Evolutionary conservation across 2,329 filamentous ascomycete species (phyloP).

Genomic region (Colletotrichum sp.): DNA sequence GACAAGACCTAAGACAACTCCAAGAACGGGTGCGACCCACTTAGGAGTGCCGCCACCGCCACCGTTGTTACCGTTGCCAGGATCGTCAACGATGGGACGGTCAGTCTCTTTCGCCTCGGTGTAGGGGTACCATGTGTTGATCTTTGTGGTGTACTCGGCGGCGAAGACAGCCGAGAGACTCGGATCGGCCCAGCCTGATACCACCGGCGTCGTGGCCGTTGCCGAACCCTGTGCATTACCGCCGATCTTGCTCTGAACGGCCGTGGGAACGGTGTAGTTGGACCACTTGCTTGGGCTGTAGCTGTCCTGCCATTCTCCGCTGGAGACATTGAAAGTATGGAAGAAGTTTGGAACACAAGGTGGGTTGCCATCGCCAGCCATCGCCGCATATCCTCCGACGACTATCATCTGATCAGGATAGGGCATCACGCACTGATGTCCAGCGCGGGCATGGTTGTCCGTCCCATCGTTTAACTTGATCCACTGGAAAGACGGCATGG

Average conservation of each 20-base stretch:
- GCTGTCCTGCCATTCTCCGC: slow-evolving; percentile 69
- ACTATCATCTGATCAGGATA: slow-evolving; percentile 85
- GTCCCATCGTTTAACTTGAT: slow-evolving; percentile 55
- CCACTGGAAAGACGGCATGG: slow-evolving; percentile 83
- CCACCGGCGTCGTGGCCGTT: slow-evolving; percentile 68
- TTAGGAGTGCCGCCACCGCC: slow-evolving; percentile 49
- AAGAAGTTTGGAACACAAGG: slow-evolving; percentile 58
- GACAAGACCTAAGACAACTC: slow-evolving; percentile 65
- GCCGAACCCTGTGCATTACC: slow-evolving; percentile 71
- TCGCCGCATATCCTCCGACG: slow-evolving; percentile 66
- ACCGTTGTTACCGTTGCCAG: slow-evolving; percentile 17
- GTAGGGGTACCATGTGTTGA: slow-evolving; percentile 68
- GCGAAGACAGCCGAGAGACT: slow-evolving; percentile 59
- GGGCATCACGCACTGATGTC: slow-evolving; percentile 76
- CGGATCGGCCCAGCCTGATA: slow-evolving; percentile 58
- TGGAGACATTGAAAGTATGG: slow-evolving; percentile 76
- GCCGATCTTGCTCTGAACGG: slow-evolving; percentile 70
- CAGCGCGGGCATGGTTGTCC: slow-evolving; percentile 64
- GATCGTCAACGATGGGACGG: slow-evolving; percentile 18
- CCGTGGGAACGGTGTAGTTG: slow-evolving; percentile 72
- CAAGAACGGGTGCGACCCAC: slow-evolving; percentile 67
- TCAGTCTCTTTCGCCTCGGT: slow-evolving; percentile 33
- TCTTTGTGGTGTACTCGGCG: slow-evolving; percentile 59
- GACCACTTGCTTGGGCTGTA: slow-evolving; percentile 71
- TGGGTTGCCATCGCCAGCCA: slow-evolving; percentile 24